Base-by-base conservation (phyloP, 192 early-diverging fungal genomes). In the Coemansia sp. region DNA sequence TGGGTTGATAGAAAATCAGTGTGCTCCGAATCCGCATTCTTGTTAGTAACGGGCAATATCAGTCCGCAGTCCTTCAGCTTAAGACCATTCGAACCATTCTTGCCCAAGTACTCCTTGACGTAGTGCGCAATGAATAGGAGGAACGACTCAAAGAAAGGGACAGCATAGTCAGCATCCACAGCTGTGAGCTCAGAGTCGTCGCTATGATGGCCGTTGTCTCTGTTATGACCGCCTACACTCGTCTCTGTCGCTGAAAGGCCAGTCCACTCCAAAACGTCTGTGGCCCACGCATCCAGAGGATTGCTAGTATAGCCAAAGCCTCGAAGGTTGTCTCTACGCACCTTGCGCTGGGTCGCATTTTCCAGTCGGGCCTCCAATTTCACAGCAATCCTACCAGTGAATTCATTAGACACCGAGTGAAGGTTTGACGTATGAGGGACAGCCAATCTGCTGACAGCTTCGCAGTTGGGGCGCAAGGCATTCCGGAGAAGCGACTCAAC, bases 1-100 rank as follows among this genome's bases (percentile, higher is more conserved):
- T 1, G 4, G 0, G 6, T 6, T 1, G 46, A 21, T 3, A 0
- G 0, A 0, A 21, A 8, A 19, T 3, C 46, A 0, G 17, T 24
- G 6, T 5, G 3, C 46, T 50, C 46, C 1, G 3, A 17, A 17
- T 50, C 46, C 0, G 0, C 8, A 6, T 27, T 8, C 3, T 0
- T 8, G 1, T 7, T 19, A 6, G 7, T 0, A 6, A 50, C 6
- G 2, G 19, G 46, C 46, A 50, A 19, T 50, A 50, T 24, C 46
- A 50, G 2, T 19, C 46, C n/a, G 2, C 46, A 50, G 6, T 50
- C 46, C 17, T 50, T 4, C 19, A 19, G 46, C n/a, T 50, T 19
- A 6, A 50, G 8, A 50, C 24, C 24, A 27, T 27, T 27, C 24
- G 24, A 27, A 27, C 24, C 24, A 27, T 27, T 27, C 24, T 27